Conservation (phyloP, 768 basidiomycete genomes). For the Chalciporus chontae region DNA sequence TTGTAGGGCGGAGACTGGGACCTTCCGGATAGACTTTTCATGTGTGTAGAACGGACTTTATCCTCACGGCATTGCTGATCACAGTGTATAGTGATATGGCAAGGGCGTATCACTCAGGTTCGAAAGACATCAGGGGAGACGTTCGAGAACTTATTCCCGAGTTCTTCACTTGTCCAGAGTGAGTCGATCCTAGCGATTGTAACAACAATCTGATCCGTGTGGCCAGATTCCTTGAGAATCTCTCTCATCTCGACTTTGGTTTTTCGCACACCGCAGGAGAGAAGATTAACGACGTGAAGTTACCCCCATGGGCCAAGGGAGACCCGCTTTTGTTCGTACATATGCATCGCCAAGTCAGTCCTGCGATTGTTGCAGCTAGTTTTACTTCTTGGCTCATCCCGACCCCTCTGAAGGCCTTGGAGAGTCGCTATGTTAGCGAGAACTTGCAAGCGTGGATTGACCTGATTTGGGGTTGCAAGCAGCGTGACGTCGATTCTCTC, state of each 20-base stretch:
- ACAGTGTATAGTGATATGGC: slow-evolving; percentile 55
- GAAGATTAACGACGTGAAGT: slow-evolving; percentile 80
- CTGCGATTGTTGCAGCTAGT: neutral
- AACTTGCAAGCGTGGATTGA: slow-evolving; percentile 90
- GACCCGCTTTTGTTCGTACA: slow-evolving; percentile 82
- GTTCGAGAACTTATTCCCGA: slow-evolving; percentile 93
- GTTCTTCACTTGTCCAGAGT: slow-evolving; percentile 84
- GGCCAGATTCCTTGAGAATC: slow-evolving; percentile 79
- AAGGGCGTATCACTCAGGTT: slow-evolving; percentile 82
- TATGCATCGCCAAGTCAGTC: slow-evolving; percentile 66
- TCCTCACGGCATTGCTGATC: slow-evolving; percentile 3
- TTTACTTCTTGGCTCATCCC: neutral
- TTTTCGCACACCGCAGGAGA: slow-evolving; percentile 69
- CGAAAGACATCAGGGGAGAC: slow-evolving; percentile 83
- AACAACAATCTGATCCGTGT: neutral
- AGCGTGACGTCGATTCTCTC: slow-evolving; percentile 68
- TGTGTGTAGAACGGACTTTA: slow-evolving; percentile 35
- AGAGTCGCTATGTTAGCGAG: slow-evolving; percentile 84
- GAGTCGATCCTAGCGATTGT: slow-evolving; percentile 3
- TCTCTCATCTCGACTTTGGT: slow-evolving; percentile 76
- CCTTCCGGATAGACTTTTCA: slow-evolving; percentile 82
- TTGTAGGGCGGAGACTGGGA: slow-evolving; percentile 91
- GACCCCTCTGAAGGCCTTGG: slow-evolving; percentile 58
- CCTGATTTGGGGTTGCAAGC: slow-evolving; percentile 86
- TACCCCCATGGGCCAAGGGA: slow-evolving; percentile 86